Evolutionary conservation across 306 rosid species (phyloP), one percentile per base, ranked within the genome.

Genomic region (Vachellia pachyceras): DNA sequence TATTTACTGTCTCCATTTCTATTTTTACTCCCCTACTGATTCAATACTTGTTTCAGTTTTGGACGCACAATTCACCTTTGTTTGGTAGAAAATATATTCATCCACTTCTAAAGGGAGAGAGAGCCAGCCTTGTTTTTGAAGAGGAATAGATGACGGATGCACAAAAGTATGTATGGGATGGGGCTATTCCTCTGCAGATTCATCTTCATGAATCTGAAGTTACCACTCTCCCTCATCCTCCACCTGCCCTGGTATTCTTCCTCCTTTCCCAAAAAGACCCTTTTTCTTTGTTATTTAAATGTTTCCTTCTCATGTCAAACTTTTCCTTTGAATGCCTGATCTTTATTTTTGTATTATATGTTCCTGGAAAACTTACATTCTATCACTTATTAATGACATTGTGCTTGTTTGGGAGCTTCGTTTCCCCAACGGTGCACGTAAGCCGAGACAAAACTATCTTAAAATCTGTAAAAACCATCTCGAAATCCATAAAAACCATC

Each of bases 171-270:
- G 87, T 91, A n/a, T 95, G 99, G 99, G 84, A 85, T 73, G 99
- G 99, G 29, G 87, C 99, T 14, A 88, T 95, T 80, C 96, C 99
- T 60, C 86, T 95, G 7, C 93, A 90, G 74, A 89, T 95, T 86
- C 93, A 95, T 75, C 97, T 95, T 82, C 97, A 93, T 25, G 92
- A 95, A 87, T 91, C 95, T 11, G 97, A 93, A 87, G 94, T 95
- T 84, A 88, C 96, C 77, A 91, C 97, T 70, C 89, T 89, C 52
- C 97, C 97, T 84, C 81, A 93, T 79, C 99, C 99, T 42, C 90
- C 91, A 40, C 97, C 99, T 15, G 91, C 93, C 17, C 87, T 93
- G 76, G 99, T 91, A 87, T 60, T 49, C 69, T 33, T 29, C 36
- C 47, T 36, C 15, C 58, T 55, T 9, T 18, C 40, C 22, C 17